phyloP scores from a whole-genome alignment of 371 early-diverging fungal genomes.

The Synchytrium microbalum region DNA sequence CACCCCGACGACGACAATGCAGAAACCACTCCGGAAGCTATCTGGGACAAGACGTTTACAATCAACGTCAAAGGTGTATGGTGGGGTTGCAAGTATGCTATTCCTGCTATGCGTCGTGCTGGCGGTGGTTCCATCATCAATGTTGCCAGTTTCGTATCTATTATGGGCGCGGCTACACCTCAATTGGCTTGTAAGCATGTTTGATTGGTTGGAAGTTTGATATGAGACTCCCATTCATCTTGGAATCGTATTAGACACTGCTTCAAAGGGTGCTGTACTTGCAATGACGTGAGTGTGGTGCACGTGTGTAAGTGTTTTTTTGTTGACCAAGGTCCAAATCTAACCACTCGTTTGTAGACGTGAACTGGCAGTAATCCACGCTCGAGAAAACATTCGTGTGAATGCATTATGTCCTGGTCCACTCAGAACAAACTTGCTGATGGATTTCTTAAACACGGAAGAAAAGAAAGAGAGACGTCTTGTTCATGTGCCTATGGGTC shows the following conservation, averaged over 20 bases:
- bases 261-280: conserved; percentile 82
- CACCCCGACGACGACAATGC: conserved; percentile 79
- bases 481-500: conserved; percentile 78
- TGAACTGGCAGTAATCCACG: conserved; percentile 79
- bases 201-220: conserved; percentile 2
- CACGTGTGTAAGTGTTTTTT: background rate
- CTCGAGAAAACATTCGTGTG: conserved; percentile 81
- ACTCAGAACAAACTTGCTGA: conserved; percentile 70
- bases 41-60: conserved; percentile 62
- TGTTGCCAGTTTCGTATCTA: conserved; percentile 76
- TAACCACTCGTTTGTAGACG: conserved; percentile 41
- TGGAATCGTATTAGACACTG: conserved; percentile 51
- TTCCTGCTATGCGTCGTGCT: conserved; percentile 65
- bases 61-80: conserved; percentile 91
- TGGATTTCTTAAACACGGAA: conserved; percentile 78
- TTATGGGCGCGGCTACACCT: conserved; percentile 83
- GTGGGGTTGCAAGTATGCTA: conserved; percentile 79
- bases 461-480: conserved; percentile 74
- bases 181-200: conserved; percentile 66
- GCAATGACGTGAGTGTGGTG: conserved; percentile 62
- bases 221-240: background rate
- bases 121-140: conserved; percentile 80
- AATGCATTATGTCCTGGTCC: conserved; percentile 86
- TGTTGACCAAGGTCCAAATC: background rate
- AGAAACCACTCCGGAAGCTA: conserved; percentile 62